Conservation (phyloP, 179 eudicot species). For the Spergularia azorica region DNA sequence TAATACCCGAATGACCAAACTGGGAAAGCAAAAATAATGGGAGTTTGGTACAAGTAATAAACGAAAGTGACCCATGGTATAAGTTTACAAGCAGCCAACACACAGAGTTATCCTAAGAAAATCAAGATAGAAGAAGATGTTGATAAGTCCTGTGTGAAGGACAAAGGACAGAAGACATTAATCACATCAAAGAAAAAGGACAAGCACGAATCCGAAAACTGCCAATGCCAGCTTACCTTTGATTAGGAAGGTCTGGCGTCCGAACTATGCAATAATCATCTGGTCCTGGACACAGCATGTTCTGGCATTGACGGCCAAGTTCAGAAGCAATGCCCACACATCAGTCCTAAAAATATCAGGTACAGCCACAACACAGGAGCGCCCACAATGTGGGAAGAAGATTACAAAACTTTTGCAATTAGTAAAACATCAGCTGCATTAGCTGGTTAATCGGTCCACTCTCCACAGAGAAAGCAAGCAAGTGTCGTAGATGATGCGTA, state of each 20-base stretch:
- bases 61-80: background rate
- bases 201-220: conserved; percentile 17
- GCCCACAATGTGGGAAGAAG: conserved; percentile 32
- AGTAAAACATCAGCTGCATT: background rate
- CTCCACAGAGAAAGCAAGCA: conserved; percentile 17
- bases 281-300: conserved; percentile 29
- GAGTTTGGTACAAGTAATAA: background rate
- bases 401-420: conserved; percentile 18
- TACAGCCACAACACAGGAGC: conserved; percentile 25
- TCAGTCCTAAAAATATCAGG: conserved; percentile 9
- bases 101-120: conserved; percentile 1
- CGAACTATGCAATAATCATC: conserved; percentile 6
- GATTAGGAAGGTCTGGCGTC: conserved; percentile 18
- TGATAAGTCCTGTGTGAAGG: conserved; percentile 14
- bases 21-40: too few relatives aligned
- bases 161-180: conserved; percentile 17
- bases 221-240: conserved; percentile 34
- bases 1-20: too few relatives aligned
- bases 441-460: conserved; percentile 37
- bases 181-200: background rate
- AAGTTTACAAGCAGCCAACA: conserved; percentile 13
- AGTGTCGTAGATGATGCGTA: conserved; percentile 27
- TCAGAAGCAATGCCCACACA: conserved; percentile 25
- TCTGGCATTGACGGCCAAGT: conserved; percentile 36
- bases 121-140: background rate